Conservation (phyloP, 495 filamentous ascomycete genomes). For the Trichoderma orchidacearum region DNA sequence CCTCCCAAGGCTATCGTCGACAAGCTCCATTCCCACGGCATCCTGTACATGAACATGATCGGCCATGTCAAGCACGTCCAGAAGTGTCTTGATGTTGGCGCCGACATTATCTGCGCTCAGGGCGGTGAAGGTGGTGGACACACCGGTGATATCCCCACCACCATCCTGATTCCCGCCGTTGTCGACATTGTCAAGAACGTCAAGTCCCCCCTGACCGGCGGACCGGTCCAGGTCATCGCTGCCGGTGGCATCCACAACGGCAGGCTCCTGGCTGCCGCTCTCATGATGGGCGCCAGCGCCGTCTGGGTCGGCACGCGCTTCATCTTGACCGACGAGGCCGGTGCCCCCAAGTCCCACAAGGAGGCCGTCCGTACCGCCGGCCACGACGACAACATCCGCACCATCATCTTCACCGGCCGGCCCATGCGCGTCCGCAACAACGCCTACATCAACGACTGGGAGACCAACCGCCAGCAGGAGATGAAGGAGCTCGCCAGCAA, state of each 20-base stretch:
- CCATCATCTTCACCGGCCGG: constrained; percentile 95
- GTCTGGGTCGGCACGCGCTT: constrained; percentile 98
- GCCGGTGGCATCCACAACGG: constrained; percentile 94
- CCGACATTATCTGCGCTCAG: constrained; percentile 86
- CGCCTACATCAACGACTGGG: constrained; percentile 89
- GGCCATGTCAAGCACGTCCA: constrained; percentile 97
- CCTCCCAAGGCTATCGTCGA: constrained; percentile 83
- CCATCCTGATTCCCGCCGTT: constrained; percentile 80
- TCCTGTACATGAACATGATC: constrained; percentile 99
- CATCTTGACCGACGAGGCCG: constrained; percentile 84
- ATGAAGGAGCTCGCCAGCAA: constrained; percentile 82
- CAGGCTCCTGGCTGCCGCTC: constrained; percentile 71
- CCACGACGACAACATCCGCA: constrained; percentile 90
- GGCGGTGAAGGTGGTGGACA: constrained; percentile 88
- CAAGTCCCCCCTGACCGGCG: constrained; percentile 76
- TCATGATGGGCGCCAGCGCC: constrained; percentile 83
- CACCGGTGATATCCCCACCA: constrained; percentile 82
- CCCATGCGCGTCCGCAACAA: constrained; percentile 89
- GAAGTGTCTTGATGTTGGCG: constrained; percentile 81
- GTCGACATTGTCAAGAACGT: constrained; percentile 66
- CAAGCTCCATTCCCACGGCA: constrained; percentile 68
- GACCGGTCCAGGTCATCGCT: constrained; percentile 79
- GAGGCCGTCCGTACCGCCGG: constrained; percentile 86
- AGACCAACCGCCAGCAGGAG: constrained; percentile 74
- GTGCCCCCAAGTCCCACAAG: constrained; percentile 87